A percentile compares a stretch with the other conserved stretches of the same genome.
phyloP scores from a whole-genome alignment of 2,329 filamentous ascomycete genomes.

The Fusarium pininemorale region DNA sequence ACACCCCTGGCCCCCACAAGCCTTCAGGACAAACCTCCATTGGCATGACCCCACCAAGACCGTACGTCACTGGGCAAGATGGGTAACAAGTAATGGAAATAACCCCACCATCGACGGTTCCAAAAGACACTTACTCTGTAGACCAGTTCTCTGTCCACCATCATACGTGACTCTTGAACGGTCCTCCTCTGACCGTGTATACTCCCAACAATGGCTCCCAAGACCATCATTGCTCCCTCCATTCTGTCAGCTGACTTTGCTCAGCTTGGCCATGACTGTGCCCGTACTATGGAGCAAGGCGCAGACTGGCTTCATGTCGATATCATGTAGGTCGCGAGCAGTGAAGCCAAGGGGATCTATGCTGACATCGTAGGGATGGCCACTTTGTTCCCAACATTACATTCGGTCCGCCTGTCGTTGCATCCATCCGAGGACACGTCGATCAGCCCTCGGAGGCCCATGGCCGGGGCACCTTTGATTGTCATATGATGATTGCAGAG shows the following conservation, averaged over 20 bases:
- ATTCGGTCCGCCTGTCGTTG: conserved; percentile 93
- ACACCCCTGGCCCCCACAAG: not conserved
- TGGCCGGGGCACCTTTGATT: conserved; percentile 94
- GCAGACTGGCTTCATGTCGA: conserved; percentile 96
- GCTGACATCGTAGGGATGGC: conserved; percentile 75
- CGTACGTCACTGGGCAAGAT: not conserved
- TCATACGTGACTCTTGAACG: conserved; percentile 17
- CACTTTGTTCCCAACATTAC: conserved; percentile 99
- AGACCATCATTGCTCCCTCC: conserved; percentile 96
- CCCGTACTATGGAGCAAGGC: conserved; percentile 83
- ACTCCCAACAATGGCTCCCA: conserved; percentile 75
- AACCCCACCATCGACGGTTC: conserved; percentile 29
- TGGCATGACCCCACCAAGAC: not conserved
- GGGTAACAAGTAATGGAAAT: not conserved
- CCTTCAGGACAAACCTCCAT: not conserved
- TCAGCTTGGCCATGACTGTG: conserved; percentile 85
- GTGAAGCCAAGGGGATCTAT: not conserved
- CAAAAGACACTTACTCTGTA: not conserved
- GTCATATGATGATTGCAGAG: conserved; percentile 99
- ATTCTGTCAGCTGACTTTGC: conserved; percentile 98
- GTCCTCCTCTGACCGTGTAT: conserved; percentile 3
- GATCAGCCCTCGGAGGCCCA: conserved; percentile 73
- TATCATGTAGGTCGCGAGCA: conserved; percentile 69
- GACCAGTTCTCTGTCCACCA: conserved; percentile 31
- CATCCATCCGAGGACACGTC: conserved; percentile 89